These are phyloP conservation scores for Austroboletus niveus DNA, from an alignment of 1,284 basidiomycete species.

Conservation along the genomic window DNA sequence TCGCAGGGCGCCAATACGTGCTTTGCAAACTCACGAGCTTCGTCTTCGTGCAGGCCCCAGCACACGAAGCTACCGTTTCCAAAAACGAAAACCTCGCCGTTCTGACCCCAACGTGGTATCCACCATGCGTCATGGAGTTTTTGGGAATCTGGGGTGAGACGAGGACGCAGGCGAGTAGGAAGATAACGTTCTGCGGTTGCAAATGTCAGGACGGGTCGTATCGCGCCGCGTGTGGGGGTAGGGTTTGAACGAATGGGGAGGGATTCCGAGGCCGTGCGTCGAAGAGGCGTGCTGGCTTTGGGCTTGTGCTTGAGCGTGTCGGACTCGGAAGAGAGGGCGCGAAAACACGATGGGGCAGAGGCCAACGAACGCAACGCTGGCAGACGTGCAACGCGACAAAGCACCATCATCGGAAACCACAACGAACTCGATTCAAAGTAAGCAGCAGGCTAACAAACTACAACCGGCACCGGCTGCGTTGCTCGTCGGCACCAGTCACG, in stretches of 20 bases:
- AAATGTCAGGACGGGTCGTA: slow-evolving; percentile 71
- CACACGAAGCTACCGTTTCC: slow-evolving; percentile 83
- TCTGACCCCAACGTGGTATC: slow-evolving; percentile 72
- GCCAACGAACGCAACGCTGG: neutral
- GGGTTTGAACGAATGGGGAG: slow-evolving; percentile 76
- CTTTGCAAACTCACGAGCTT: slow-evolving; percentile 64
- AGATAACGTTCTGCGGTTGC: slow-evolving; percentile 76
- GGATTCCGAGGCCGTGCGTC: slow-evolving; percentile 68
- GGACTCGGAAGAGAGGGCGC: slow-evolving; percentile 19
- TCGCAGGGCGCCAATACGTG: slow-evolving; percentile 63
- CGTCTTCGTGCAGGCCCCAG: slow-evolving; percentile 85
- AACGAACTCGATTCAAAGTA: neutral
- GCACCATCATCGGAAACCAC: slow-evolving; percentile 14
- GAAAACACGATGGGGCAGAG: slow-evolving; percentile 6
- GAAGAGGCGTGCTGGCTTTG: slow-evolving; percentile 72
- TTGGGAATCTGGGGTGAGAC: slow-evolving; percentile 51
- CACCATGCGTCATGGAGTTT: slow-evolving; percentile 74
- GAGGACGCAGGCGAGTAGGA: slow-evolving; percentile 52
- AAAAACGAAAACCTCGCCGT: slow-evolving; percentile 89
- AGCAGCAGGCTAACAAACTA: neutral
- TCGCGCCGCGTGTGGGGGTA: slow-evolving; percentile 72
- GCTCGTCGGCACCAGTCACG: neutral
- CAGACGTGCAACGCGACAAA: slow-evolving; percentile 6
- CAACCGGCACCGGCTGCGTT: neutral
- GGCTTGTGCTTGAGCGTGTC: slow-evolving; percentile 53